These are phyloP conservation scores for Cajanus cajan DNA, from an alignment of 306 rosid genomes.

Conservation along the genomic window DNA sequence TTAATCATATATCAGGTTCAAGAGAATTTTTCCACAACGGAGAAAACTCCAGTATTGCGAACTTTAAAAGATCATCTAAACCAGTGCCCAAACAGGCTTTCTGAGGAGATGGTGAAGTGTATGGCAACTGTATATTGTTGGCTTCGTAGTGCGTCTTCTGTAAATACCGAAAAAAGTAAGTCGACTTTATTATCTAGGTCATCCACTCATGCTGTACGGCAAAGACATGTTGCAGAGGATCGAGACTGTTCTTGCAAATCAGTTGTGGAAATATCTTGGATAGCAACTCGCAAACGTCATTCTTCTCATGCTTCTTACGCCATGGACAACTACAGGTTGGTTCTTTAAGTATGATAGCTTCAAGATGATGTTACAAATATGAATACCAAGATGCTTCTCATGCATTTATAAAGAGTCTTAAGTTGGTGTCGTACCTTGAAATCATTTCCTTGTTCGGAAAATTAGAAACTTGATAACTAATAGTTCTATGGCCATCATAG, in stretches of 20 bases:
- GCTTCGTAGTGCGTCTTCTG: conserved; percentile 60
- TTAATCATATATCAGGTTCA: conserved; percentile 40
- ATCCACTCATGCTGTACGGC: conserved; percentile 56
- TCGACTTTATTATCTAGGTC: conserved; percentile 67
- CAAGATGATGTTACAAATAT: background rate
- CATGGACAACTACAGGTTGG: conserved; percentile 84
- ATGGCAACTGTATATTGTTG: conserved; percentile 90
- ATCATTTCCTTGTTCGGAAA: background rate
- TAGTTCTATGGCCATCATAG: conserved; percentile 2
- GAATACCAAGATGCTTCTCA: background rate
- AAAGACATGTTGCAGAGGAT: conserved; percentile 50
- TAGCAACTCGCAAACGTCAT: conserved; percentile 75
- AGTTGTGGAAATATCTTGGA: conserved; percentile 75
- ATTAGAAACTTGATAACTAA: background rate
- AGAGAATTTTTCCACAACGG: conserved; percentile 43
- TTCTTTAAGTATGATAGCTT: conserved; percentile 18
- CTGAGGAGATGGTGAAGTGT: conserved; percentile 95
- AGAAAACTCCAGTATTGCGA: conserved; percentile 51
- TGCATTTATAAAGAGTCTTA: conserved; percentile 6
- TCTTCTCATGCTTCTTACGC: conserved; percentile 85
- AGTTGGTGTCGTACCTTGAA: background rate
- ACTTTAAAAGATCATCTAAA: conserved; percentile 81
- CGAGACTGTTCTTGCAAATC: conserved; percentile 57
- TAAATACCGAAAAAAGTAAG: conserved; percentile 46
- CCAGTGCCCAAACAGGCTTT: conserved; percentile 84